Conservation (phyloP, 345 rosid species). For the Excoecaria agallocha region DNA sequence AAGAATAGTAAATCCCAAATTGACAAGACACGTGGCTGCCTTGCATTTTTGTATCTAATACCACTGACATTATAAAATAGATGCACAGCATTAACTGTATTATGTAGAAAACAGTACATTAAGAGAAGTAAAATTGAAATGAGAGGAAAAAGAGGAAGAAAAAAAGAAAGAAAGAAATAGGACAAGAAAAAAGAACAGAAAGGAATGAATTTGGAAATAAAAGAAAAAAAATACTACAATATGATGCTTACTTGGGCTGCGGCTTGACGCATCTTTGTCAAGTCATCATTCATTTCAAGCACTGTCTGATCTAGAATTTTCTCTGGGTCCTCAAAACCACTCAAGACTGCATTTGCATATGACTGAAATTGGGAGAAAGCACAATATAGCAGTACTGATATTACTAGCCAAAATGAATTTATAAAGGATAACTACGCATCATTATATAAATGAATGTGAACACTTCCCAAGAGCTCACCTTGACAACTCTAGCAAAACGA, state of each 20-base stretch:
- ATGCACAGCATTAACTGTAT: not conserved
- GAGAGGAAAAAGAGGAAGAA: not conserved
- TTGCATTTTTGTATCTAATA: not conserved
- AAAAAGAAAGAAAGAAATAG: not conserved
- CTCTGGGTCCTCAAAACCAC: conserved; percentile 78
- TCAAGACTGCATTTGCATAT: conserved; percentile 68
- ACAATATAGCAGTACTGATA: conserved; percentile 6
- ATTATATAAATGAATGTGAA: conserved; percentile 6
- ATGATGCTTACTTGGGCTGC: conserved; percentile 66
- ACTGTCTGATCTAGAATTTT: conserved; percentile 75
- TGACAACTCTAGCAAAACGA: conserved; percentile 67
- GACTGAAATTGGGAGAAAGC: conserved; percentile 46
- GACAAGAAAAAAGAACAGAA: not conserved
- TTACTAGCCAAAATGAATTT: not conserved
- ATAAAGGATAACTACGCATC: not conserved
- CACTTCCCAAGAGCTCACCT: conserved; percentile 39
- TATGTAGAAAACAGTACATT: not conserved
- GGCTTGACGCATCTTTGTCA: conserved; percentile 82
- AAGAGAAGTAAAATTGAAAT: not conserved
- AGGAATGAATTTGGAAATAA: no score
- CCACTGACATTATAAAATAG: not conserved
- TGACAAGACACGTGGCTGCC: not conserved
- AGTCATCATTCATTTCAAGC: conserved; percentile 79
- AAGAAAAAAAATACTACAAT: conserved; percentile 6
- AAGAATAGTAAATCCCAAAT: not conserved